These are phyloP conservation scores for Trichophyton verrucosum DNA, from an alignment of 2,329 filamentous ascomycete species.

Conservation along the genomic window DNA sequence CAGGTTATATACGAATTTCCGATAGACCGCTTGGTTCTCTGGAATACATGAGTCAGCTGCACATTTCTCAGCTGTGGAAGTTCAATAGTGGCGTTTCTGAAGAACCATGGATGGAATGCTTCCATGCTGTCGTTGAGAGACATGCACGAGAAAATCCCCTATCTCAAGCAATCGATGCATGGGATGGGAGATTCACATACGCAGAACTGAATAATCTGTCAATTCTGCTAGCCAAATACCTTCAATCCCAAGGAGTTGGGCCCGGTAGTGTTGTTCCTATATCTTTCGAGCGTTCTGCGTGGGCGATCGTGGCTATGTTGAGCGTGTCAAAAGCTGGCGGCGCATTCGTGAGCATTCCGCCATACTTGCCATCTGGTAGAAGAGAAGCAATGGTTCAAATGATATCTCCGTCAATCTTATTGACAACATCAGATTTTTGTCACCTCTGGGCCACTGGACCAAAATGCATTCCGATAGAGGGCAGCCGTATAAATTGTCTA, in stretches of 20 bases:
- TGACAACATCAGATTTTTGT: conserved; percentile 7
- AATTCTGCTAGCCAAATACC: conserved; percentile 4
- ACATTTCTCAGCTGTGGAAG: conserved; percentile 6
- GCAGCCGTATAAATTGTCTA: conserved; percentile 40
- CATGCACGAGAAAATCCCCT: conserved; percentile 9
- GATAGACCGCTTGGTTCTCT: background rate
- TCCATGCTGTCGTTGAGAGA: conserved; percentile 17
- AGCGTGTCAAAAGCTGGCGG: conserved; percentile 13
- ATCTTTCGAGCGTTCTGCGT: conserved; percentile 13
- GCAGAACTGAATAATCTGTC: conserved; percentile 15
- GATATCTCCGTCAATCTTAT: conserved; percentile 6
- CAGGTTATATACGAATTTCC: background rate
- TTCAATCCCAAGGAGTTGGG: conserved; percentile 16
- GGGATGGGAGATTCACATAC: conserved; percentile 15
- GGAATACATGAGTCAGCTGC: conserved; percentile 7
- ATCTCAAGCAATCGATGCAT: conserved; percentile 14
- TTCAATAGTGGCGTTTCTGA: conserved; percentile 1
- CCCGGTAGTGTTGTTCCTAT: conserved; percentile 9
- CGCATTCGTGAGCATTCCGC: conserved; percentile 13
- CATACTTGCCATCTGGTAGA: conserved; percentile 7
- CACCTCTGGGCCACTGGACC: conserved; percentile 18
- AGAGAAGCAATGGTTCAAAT: conserved; percentile 7
- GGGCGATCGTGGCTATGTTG: conserved; percentile 13
- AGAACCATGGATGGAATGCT: conserved; percentile 8
- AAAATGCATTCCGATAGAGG: conserved; percentile 34